Base-by-base conservation (phyloP, 768 basidiomycete genomes). In the Lenzites betulinus region DNA sequence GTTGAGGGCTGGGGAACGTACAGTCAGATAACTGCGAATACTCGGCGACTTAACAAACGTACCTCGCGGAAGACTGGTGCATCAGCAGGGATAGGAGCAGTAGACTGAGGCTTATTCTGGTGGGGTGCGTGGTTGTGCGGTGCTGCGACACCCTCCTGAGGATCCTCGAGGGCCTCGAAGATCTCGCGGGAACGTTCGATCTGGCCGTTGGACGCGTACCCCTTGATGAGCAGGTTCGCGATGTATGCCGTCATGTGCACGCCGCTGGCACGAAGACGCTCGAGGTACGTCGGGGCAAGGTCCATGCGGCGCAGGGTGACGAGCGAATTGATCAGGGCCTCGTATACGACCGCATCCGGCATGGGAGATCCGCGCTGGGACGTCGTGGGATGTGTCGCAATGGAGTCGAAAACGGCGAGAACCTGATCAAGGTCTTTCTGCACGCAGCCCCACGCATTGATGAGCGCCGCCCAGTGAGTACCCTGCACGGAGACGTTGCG, bases 231-330 rank as follows among this genome's bases (percentile, higher is more conserved):
- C 58, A 88, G 79, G 76, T 98, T 98, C 26, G 89, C 90, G 64
- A 98, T 91, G 74, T 99, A 99, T 7, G 96, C 95, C 2, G 95
- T 98, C 85, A 94, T 89, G 67, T 90, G 89, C 8, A 95, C 84
- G 33, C 85, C 85, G 7, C 81, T 77, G 1, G 74, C 66, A 23
- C 74, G 76, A 77, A 98, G 85, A 58, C 84, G 83, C 33, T 76
- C 70, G 36, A 89, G 72, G 70, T 92, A 94, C 18, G 75, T 66
- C 0, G 87, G 86, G 25, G 95, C 81, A 47, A 95, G 83, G 64
- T 95, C 93, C 53, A 88, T 79, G 16, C 89, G 86, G 36, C 87
- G 88, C 71, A 88, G 85, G 4, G 85, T 87, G 47, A 93, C 86
- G 42, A 95, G 76, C 28, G 90, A 90, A 71, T 92, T 95, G 79